Base-by-base conservation (phyloP, 768 basidiomycete species). In the Rickenella mellea region DNA sequence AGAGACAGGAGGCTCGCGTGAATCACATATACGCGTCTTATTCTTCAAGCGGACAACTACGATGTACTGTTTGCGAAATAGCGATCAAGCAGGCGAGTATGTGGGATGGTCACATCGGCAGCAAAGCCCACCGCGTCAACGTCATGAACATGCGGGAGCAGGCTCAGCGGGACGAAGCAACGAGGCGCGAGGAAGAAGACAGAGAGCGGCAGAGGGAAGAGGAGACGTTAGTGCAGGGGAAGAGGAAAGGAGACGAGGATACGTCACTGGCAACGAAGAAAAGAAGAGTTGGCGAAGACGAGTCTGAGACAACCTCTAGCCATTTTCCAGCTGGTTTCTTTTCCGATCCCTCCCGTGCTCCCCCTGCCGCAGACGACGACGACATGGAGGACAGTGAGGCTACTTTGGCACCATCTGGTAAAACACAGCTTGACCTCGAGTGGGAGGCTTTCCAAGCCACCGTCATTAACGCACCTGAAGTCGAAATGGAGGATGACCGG, bases 31-130 rank as follows among this genome's bases (percentile, higher is more conserved):
- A 79, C 31, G 87, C 87, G 5, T 60, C 78, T 3, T 90, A 91
- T 55, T 75, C 62, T 20, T 51, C 73, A 4, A 62, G 63, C 21
- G 83, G 85, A 35, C 80, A 83, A 53, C 67, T 91, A 22, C 74
- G 77, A 44, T 91, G 87, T 51, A 53, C 66, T 4, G 72, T 77
- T 20, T 91, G 87, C 53, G 68, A 68, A 1, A 70, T 65, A 9
- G 44, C 61, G 15, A 69, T 91, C 43, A 90, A 88, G 52, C 77
- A 87, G 52, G 72, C 83, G 3, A 76, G 82, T 20, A 82, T 83
- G n/a, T 91, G 87, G 87, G 78, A 87, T 45, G 85, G 87, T 17
- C 87, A 91, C 60, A 57, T 91, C 15, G 86, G 81, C 10, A 86
- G 82, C 63, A 90, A 90, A 62, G 61, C 61, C 1, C 87, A 91